These are phyloP conservation scores for Xanthoconium purpureum DNA, from an alignment of 768 basidiomycete genomes.

Conservation along the genomic window DNA sequence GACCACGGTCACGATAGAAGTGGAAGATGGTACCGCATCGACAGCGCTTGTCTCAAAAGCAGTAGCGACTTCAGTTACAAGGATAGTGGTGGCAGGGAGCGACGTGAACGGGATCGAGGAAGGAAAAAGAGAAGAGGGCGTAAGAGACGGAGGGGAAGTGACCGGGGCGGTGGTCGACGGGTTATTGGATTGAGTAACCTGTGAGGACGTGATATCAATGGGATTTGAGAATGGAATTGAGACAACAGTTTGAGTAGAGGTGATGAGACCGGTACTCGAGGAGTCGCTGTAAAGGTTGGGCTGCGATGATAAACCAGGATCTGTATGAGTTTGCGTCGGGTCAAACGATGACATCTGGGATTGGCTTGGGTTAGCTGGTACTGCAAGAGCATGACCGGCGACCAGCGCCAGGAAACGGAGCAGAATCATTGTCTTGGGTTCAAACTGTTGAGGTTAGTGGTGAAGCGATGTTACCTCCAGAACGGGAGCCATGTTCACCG, in stretches of 20 bases:
- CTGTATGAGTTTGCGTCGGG: background rate
- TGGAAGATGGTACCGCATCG: background rate
- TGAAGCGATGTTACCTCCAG: background rate
- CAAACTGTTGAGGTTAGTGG: background rate
- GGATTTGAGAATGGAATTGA: background rate
- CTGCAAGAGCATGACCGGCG: constrained; percentile 4
- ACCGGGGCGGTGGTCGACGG: background rate
- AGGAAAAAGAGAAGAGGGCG: background rate
- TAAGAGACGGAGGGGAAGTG: background rate
- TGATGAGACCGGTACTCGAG: background rate
- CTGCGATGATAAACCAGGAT: background rate
- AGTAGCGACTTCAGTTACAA: constrained; percentile 12
- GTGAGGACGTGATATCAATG: background rate
- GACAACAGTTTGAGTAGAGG: background rate
- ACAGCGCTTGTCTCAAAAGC: constrained; percentile 9
- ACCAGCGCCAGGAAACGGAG: constrained; percentile 18
- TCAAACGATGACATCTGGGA: background rate
- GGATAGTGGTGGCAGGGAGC: background rate
- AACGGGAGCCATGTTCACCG: background rate
- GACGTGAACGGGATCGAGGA: background rate
- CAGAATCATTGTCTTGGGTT: constrained; percentile 6
- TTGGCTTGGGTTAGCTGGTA: constrained; percentile 12
- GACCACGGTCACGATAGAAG: constrained; percentile 7
- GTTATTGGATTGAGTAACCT: background rate
- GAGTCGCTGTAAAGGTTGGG: background rate